Percentiles rank a stretch among this genome's conserved stretches.
phyloP scores from a whole-genome alignment of 1,139 yeast species.

The Candida pseudoviswanathii region DNA sequence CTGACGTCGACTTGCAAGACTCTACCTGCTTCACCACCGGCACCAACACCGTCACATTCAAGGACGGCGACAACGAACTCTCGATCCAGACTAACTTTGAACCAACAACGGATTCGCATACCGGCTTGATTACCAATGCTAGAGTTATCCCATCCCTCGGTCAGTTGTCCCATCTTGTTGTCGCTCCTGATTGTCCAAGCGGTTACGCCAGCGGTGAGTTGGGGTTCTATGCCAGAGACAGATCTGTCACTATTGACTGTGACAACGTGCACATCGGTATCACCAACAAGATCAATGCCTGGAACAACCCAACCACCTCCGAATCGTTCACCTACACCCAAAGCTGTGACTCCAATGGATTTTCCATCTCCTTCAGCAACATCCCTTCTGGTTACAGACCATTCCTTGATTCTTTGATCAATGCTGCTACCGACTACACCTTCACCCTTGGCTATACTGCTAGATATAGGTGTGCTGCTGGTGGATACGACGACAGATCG shows the following conservation, averaged over 20 bases:
- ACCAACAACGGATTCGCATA: constrained; percentile 1
- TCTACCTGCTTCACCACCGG: constrained; percentile 23
- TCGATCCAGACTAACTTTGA: neutral
- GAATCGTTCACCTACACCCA: constrained; percentile 11
- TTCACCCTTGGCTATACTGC: neutral
- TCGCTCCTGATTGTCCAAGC: constrained; percentile 23
- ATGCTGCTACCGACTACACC: neutral
- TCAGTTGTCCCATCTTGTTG: constrained; percentile 15
- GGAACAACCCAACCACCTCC: constrained; percentile 20
- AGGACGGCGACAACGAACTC: constrained; percentile 20
- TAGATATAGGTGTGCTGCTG: neutral
- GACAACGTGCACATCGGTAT: constrained; percentile 19
- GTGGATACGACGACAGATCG: neutral
- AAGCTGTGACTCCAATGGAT: constrained; percentile 17
- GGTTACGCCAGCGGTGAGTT: constrained; percentile 76
- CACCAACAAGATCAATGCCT: constrained; percentile 23
- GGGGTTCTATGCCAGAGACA: constrained; percentile 86
- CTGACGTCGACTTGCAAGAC: constrained; percentile 18
- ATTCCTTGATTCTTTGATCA: constrained; percentile 12
- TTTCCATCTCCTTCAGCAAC: constrained; percentile 19
- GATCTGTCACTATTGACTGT: constrained; percentile 62
- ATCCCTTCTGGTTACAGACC: constrained; percentile 33
- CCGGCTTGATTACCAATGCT: neutral
- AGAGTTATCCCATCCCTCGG: constrained; percentile 18
- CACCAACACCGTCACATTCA: constrained; percentile 25